Base-by-base conservation (phyloP, 495 filamentous ascomycete species). In the Tricharina praecox region DNA sequence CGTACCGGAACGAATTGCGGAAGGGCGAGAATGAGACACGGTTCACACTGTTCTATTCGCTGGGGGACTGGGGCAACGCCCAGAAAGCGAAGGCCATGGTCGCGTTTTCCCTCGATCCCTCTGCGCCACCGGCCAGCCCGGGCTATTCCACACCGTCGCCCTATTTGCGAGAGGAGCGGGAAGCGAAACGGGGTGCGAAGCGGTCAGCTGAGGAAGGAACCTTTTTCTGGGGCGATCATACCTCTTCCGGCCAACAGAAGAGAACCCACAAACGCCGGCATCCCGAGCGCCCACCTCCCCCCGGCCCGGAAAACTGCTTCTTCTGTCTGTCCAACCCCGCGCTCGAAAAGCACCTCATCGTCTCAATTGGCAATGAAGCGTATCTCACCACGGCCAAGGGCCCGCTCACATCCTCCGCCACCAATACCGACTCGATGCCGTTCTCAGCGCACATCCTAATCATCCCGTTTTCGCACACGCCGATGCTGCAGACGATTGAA, bases 371-470 rank as follows among this genome's bases (percentile, higher is more conserved):
- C 37, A 72, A 78, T 23, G 81, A 93, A 39, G 62, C 75, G 45
- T 96, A 96, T 61, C 67, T 96, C 34, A 90, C 87, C 39, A 90
- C 77, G 24, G 84, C 92, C 38, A 95, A 93, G 65, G 90, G 90
- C 0, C 86, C 90, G 3, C 73, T 97, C 9, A 77, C 79, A 0
- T 78, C 78, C 0, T 54, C 69, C 0, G 63, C 70, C 9, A 83
- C 76, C 8, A 92, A 81, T 58, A 67, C 72, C 2, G 42, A 63
- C 1, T 54, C 60, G 0, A 70, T 95, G 2, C 63, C 68, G n/a
- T 88, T 85, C 61, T 85, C 86, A 0, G 72, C 74, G 13, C 90
- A 96, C 62, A 76, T 92, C 50, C 79, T 97, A 47, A 88, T 97
- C 58, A 86, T 94, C 43, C 85, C 92, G 0, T 71, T 92, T 23